These are phyloP conservation scores for Pythium pyrilobum DNA, from an alignment of 352 stramenopile species.

Conservation along the genomic window DNA sequence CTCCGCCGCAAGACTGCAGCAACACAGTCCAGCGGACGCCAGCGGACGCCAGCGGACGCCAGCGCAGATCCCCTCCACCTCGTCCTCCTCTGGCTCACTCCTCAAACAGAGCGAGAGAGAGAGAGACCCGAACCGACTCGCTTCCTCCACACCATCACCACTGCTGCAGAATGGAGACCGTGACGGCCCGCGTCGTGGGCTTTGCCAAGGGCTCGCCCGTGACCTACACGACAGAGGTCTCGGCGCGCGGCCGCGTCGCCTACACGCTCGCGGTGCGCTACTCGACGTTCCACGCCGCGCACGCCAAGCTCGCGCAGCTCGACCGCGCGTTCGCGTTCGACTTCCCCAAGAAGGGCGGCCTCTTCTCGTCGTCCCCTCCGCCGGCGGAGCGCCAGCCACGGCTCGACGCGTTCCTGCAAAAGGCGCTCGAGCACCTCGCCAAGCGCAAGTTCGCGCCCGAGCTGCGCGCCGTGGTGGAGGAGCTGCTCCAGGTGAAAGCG, in stretches of 20 bases:
- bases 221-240: slow-evolving; percentile 58
- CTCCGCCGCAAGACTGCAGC: too few relatives aligned
- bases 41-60: too few relatives aligned
- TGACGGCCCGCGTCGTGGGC: slow-evolving; percentile 36
- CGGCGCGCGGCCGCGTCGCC: slow-evolving; percentile 4
- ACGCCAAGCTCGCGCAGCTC: slow-evolving; percentile 36
- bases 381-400: slow-evolving; percentile 52
- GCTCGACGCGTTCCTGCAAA: slow-evolving; percentile 59
- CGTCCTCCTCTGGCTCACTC: too few relatives aligned
- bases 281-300: slow-evolving; percentile 57
- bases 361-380: slow-evolving; percentile 57
- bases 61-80: too few relatives aligned
- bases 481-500: slow-evolving; percentile 49
- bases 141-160: background rate
- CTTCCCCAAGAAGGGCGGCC: slow-evolving; percentile 55
- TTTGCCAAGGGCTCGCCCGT: slow-evolving; percentile 38
- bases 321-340: slow-evolving; percentile 50
- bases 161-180: slow-evolving; percentile 14
- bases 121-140: too few relatives aligned
- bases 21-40: too few relatives aligned
- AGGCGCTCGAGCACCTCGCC: slow-evolving; percentile 46
- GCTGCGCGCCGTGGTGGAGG: slow-evolving; percentile 39
- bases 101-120: too few relatives aligned
- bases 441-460: slow-evolving; percentile 30
- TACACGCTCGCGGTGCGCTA: slow-evolving; percentile 61